Percentiles rank a stretch among this genome's conserved stretches.
Conservation (phyloP, 192 early-diverging fungal genomes). For the Phlyctochytrium bullatum region DNA sequence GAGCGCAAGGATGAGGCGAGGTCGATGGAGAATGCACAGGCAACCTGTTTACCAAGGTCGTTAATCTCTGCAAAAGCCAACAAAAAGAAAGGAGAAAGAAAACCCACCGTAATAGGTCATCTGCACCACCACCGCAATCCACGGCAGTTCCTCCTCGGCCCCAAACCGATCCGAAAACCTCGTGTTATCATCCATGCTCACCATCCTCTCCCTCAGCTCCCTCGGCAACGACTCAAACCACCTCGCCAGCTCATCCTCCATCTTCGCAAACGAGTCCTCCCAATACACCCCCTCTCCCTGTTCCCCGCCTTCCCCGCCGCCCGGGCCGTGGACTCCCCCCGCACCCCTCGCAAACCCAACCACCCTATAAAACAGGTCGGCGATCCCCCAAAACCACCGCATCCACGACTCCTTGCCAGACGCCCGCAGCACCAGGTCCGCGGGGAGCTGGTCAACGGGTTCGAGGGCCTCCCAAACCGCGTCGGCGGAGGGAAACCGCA, state of each 20-base stretch:
- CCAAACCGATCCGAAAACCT: background rate
- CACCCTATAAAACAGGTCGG: background rate
- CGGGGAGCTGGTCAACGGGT: background rate
- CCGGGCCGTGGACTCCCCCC: background rate
- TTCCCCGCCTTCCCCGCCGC: background rate
- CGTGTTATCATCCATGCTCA: background rate
- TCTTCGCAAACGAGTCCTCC: too few relatives aligned
- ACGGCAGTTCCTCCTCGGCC: background rate
- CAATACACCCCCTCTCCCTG: background rate
- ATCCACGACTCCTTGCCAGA: background rate
- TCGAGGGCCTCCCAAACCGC: background rate
- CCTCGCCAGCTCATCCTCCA: too few relatives aligned
- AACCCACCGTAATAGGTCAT: background rate
- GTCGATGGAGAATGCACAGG: conserved; percentile 2
- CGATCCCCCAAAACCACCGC: background rate
- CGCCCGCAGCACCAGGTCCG: background rate
- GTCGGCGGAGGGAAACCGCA: background rate
- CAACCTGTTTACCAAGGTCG: background rate
- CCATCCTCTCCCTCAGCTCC: background rate
- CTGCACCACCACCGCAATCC: background rate
- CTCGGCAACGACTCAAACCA: background rate
- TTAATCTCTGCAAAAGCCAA: background rate
- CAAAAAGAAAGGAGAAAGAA: too few relatives aligned
- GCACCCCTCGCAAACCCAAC: background rate
- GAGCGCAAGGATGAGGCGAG: background rate